phyloP scores from a whole-genome alignment of 2,329 filamentous ascomycete genomes.

The Grosmannia clavigera region DNA sequence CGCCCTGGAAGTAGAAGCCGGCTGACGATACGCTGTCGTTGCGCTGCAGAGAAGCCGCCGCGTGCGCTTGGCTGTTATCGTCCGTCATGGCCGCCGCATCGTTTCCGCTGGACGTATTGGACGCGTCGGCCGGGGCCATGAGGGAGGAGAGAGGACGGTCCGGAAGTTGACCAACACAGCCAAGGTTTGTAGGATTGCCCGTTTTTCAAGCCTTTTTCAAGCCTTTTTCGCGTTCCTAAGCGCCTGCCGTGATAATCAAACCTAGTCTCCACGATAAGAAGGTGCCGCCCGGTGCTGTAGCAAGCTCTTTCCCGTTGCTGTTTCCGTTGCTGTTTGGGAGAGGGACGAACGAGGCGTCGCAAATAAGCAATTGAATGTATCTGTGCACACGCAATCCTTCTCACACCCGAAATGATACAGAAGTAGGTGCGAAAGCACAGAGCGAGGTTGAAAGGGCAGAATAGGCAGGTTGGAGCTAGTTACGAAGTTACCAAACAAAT shows the following conservation, averaged over 20 bases:
- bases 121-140: not conserved
- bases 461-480: not conserved
- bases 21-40: slow-evolving; percentile 6
- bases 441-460: not conserved
- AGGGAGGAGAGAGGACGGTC: not conserved
- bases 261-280: not conserved
- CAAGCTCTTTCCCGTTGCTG: not conserved
- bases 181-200: too few species aligned
- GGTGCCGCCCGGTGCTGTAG: not conserved
- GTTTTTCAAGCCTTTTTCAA: not conserved
- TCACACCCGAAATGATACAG: not conserved
- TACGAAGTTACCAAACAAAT: not conserved
- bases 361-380: not conserved
- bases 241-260: not conserved
- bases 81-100: not conserved
- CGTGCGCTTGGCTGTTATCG: not conserved
- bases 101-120: not conserved
- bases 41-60: slow-evolving; percentile 3
- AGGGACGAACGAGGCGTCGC: not conserved
- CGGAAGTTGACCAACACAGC: not conserved
- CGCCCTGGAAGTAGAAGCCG: slow-evolving; percentile 5
- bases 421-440: not conserved
- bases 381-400: not conserved
- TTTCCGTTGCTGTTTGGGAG: not conserved
- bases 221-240: not conserved